Evolutionary conservation across 140 eudicot species (phyloP).

Genomic region (Bidens hawaiensis): DNA sequence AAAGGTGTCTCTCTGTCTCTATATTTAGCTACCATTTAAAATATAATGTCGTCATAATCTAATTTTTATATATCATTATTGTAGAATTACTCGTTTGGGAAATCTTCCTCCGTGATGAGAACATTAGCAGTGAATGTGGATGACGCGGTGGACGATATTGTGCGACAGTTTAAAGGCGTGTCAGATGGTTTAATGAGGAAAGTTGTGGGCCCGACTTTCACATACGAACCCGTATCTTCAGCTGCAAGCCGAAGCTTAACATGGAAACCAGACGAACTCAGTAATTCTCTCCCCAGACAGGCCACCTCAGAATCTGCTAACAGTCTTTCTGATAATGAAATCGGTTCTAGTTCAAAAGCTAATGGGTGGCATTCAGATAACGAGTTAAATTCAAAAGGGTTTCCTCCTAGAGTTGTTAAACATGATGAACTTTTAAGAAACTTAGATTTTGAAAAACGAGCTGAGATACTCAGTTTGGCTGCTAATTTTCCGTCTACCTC

Average conservation of each 20-base stretch:
- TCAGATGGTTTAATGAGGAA: constrained; percentile 86
- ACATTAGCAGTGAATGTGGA: constrained; percentile 93
- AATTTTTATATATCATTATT: neutral
- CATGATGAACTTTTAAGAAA: constrained; percentile 37
- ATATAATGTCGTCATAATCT: neutral
- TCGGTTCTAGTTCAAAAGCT: constrained; percentile 33
- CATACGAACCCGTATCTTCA: constrained; percentile 33
- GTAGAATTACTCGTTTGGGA: constrained; percentile 96
- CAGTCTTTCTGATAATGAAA: constrained; percentile 79
- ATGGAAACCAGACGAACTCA: constrained; percentile 62
- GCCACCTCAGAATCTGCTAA: constrained; percentile 57
- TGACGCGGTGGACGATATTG: constrained; percentile 98
- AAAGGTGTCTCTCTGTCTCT: constrained; percentile 40
- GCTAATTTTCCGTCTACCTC: constrained; percentile 45
- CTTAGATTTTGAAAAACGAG: constrained; percentile 35
- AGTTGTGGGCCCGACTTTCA: constrained; percentile 65
- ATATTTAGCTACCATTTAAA: neutral
- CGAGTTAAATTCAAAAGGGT: constrained; percentile 62
- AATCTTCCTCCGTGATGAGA: constrained; percentile 84
- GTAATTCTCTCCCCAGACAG: constrained; percentile 43
- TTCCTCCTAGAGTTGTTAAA: constrained; percentile 66
- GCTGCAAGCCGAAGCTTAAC: constrained; percentile 42
- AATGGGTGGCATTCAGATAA: constrained; percentile 92
- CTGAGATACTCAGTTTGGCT: constrained; percentile 27
- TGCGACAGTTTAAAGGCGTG: constrained; percentile 95